A percentile compares a stretch with the other conserved stretches of the same genome.
Evolutionary conservation across 2,329 filamentous ascomycete genomes (phyloP).

Genomic region (Chaetothyriales sp.): DNA sequence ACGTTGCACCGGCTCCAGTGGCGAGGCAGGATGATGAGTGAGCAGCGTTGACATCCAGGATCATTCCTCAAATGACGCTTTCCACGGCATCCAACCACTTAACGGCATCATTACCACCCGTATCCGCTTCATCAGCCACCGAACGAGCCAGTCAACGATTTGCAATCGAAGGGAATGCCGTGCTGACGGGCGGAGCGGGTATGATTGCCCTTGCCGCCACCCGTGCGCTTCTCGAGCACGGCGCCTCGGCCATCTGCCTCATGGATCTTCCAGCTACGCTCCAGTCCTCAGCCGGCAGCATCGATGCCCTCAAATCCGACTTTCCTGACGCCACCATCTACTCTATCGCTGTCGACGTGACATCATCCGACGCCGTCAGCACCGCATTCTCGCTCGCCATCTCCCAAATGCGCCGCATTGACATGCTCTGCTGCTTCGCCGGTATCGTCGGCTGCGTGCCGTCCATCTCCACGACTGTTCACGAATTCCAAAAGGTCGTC

Average conservation of each 20-base stretch:
- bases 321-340: slow-evolving; percentile 42
- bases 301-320: slow-evolving; percentile 35
- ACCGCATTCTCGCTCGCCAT: slow-evolving; percentile 30
- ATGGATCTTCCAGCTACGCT: slow-evolving; percentile 43
- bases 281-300: slow-evolving; percentile 24
- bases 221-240: slow-evolving; percentile 55
- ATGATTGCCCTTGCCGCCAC: slow-evolving; percentile 46
- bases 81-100: slow-evolving; percentile 15
- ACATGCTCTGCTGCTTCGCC: slow-evolving; percentile 49
- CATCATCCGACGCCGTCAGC: slow-evolving; percentile 33
- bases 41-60: slow-evolving; percentile 13
- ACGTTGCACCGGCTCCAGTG: background rate
- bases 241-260: slow-evolving; percentile 44
- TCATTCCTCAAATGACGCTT: slow-evolving; percentile 18
- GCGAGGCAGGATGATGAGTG: slow-evolving; percentile 8
- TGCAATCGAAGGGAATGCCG: slow-evolving; percentile 21
- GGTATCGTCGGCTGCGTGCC: slow-evolving; percentile 53
- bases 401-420: slow-evolving; percentile 15
- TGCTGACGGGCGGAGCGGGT: slow-evolving; percentile 52
- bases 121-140: slow-evolving; percentile 14
- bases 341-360: slow-evolving; percentile 45
- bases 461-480: slow-evolving; percentile 44
- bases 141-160: slow-evolving; percentile 22
- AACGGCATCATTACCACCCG: slow-evolving; percentile 20
- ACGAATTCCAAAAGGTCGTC: slow-evolving; percentile 49